A percentile compares a stretch with the other conserved stretches of the same genome.
Evolutionary conservation across 2,329 filamentous ascomycete species (phyloP).

Genomic region (Metarhizium robertsii): DNA sequence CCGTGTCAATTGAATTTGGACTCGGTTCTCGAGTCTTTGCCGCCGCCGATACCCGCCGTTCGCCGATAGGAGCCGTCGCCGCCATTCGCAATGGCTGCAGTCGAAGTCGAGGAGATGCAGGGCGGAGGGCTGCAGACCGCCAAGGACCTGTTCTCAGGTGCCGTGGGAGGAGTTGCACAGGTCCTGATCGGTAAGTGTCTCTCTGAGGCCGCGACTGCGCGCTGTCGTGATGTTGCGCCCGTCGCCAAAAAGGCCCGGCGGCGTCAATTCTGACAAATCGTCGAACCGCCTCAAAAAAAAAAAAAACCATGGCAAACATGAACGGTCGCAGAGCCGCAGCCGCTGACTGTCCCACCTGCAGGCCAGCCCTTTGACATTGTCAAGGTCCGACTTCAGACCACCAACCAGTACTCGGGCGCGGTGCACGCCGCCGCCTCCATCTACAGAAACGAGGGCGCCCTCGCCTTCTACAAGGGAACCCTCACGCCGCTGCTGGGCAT

Average conservation of each 20-base stretch:
- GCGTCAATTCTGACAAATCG: too few species aligned
- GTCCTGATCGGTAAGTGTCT: slow-evolving; percentile 66
- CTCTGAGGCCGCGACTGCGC: neutral
- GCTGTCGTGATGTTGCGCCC: too few species aligned
- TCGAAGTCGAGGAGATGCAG: slow-evolving; percentile 3
- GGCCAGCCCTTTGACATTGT: slow-evolving; percentile 80
- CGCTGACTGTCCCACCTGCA: slow-evolving; percentile 17
- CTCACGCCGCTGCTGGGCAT: slow-evolving; percentile 91
- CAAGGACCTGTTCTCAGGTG: slow-evolving; percentile 89
- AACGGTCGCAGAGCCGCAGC: too few species aligned
- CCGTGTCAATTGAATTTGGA: neutral
- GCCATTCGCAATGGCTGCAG: slow-evolving; percentile 1
- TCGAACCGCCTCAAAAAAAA: too few species aligned
- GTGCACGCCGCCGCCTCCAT: slow-evolving; percentile 75
- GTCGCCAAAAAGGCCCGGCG: too few species aligned
- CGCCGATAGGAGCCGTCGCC: slow-evolving; percentile 1
- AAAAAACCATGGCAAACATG: too few species aligned
- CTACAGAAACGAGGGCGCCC: slow-evolving; percentile 75
- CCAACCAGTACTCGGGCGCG: slow-evolving; percentile 69
- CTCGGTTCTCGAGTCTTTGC: neutral
- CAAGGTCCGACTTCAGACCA: slow-evolving; percentile 94
- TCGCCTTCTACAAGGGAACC: slow-evolving; percentile 98
- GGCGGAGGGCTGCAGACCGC: slow-evolving; percentile 46
- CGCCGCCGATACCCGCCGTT: neutral
- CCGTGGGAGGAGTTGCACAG: slow-evolving; percentile 85